Conservation (phyloP, 768 basidiomycete genomes). For the Plicaturopsis crispa region DNA sequence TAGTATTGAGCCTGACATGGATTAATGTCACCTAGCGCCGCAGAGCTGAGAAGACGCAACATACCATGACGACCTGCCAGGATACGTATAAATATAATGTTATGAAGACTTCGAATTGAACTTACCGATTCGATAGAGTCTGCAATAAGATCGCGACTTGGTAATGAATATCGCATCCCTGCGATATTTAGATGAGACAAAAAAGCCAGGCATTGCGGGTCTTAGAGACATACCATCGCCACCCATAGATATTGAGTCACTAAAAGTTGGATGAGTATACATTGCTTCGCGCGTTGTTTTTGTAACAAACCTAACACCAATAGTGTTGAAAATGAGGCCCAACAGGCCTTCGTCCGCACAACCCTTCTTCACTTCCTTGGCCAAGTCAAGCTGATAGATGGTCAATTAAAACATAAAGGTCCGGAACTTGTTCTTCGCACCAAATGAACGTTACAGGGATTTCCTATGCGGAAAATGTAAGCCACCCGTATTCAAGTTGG, state of each 20-base stretch:
- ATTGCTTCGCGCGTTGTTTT: no score
- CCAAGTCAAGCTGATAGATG: constrained; percentile 63
- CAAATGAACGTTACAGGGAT: constrained; percentile 81
- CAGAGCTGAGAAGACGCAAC: constrained; percentile 6
- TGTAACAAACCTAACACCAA: constrained; percentile 65
- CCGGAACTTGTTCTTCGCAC: constrained; percentile 24
- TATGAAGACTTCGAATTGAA: no score
- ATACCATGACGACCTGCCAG: constrained; percentile 57
- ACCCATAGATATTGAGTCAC: constrained; percentile 88
- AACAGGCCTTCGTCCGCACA: constrained; percentile 77
- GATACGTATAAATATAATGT: no score
- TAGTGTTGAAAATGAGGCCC: constrained; percentile 78
- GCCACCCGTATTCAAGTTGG: constrained; percentile 1
- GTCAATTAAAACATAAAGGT: constrained; percentile 2
- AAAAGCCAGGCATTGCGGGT: background rate
- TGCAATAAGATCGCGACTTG: constrained; percentile 84
- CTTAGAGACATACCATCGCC: constrained; percentile 56
- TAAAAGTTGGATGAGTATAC: constrained; percentile 15
- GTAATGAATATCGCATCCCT: constrained; percentile 91
- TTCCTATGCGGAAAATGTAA: constrained; percentile 35
- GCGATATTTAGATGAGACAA: constrained; percentile 2
- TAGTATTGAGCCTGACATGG: constrained; percentile 70
- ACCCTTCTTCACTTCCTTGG: constrained; percentile 73
- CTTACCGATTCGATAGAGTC: constrained; percentile 81
- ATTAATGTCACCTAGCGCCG: background rate